A percentile compares a stretch with the other conserved stretches of the same genome.
phyloP scores from a whole-genome alignment of 345 rosid species.

The Salix purpurea region DNA sequence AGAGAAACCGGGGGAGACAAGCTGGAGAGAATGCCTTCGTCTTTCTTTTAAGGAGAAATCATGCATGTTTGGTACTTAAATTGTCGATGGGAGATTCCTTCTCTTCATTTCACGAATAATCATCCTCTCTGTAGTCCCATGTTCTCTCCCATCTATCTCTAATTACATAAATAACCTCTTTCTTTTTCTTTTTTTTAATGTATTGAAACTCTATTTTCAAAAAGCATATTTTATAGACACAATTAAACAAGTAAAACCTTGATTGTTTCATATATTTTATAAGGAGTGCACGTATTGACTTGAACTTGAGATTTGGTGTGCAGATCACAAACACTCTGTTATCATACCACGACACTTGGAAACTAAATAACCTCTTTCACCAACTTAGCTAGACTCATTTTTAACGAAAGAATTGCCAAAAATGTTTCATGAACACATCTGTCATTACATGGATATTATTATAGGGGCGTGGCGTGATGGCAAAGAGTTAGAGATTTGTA shows the following conservation, averaged over 20 bases:
- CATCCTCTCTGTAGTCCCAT: background rate
- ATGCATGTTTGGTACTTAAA: background rate
- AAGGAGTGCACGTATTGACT: fast-evolving
- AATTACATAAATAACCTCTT: background rate
- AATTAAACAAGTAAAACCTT: no score
- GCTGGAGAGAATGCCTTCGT: background rate
- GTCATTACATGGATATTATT: no score
- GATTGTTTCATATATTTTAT: no score
- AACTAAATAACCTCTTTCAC: background rate
- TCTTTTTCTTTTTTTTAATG: no score
- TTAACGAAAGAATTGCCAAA: background rate
- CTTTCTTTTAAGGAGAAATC: background rate
- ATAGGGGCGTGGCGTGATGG: no score
- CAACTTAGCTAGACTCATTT: background rate
- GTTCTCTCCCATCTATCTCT: background rate
- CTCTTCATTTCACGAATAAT: background rate
- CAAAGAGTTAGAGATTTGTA: fast-evolving
- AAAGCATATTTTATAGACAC: no score
- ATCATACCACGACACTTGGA: fast-evolving
- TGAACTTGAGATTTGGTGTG: no score
- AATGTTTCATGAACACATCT: background rate
- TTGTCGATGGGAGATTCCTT: slow-evolving; percentile 25
- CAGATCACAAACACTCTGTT: no score
- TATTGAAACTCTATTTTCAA: no score
- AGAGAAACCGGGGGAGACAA: slow-evolving; percentile 2